phyloP scores from a whole-genome alignment of 2,329 filamentous ascomycete species.

The Sporothrix brunneoviolacea region DNA sequence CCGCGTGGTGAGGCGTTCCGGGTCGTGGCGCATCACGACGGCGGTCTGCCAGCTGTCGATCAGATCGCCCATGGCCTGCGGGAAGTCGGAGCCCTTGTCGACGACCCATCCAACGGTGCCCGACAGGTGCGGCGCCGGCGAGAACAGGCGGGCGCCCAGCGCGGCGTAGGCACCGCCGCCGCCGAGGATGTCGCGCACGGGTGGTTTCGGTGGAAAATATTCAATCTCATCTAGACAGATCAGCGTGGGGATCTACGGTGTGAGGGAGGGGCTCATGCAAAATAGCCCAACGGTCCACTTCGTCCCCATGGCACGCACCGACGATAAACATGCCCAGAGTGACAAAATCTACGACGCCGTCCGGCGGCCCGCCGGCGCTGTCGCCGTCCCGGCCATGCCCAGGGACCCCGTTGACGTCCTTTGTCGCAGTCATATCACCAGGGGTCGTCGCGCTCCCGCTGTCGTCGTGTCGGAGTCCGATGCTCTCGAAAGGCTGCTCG shows the following conservation, averaged over 20 bases:
- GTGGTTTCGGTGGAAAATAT: conserved; percentile 61
- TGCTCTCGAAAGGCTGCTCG: background rate
- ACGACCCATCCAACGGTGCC: conserved; percentile 80
- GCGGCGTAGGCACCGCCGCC: conserved; percentile 84
- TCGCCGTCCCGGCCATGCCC: background rate
- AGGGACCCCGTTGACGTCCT: background rate
- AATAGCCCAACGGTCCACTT: too few relatives aligned
- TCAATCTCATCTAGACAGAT: conserved; percentile 74
- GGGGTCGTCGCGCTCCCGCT: background rate
- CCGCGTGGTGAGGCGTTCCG: conserved; percentile 68
- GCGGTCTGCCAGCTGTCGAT: conserved; percentile 73
- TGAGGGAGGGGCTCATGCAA: too few relatives aligned
- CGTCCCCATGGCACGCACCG: too few relatives aligned
- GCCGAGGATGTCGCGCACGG: conserved; percentile 72
- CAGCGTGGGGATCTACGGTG: too few relatives aligned
- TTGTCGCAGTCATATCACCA: background rate
- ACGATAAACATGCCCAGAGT: conserved; percentile 70
- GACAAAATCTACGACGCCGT: conserved; percentile 53
- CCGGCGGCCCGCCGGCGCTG: background rate
- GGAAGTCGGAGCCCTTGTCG: conserved; percentile 85
- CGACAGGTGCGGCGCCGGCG: conserved; percentile 59
- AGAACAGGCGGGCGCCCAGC: conserved; percentile 82
- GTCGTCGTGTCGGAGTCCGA: background rate
- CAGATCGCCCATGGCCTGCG: conserved; percentile 51
- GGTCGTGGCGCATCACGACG: conserved; percentile 60